Base-by-base conservation (phyloP, 495 filamentous ascomycete genomes). In the Neurospora terricola region DNA sequence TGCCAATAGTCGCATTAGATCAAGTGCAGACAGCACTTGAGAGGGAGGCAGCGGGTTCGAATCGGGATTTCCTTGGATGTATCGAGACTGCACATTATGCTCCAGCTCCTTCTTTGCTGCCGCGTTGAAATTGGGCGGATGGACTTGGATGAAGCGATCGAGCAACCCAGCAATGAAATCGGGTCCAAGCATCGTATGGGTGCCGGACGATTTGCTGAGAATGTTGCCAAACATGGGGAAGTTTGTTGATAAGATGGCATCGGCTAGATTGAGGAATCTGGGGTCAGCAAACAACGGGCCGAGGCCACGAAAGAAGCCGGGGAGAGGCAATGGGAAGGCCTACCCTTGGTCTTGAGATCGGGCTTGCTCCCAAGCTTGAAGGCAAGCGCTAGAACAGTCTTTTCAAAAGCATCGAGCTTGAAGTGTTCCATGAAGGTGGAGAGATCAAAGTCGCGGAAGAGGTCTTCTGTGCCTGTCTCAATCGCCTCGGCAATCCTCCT, bases 351-450 rank as follows among this genome's bases (percentile, higher is more conserved):
- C 76, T 93, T 91, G 70, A 98, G 84, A 81, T 97, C 94, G 69
- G 88, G 82, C 77, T 91, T 93, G 72, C 87, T 87, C 9, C 89
- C 91, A 40, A 90, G 88, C 81, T 94, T 96, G 78, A 96, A 96
- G 5, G 95, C 93, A 68, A 97, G 84, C 36, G 94, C 93, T 59
- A 99, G 86, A n/a, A 95, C 86, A 21, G 92, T 91, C 85, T 96
- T 97, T 77, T 93, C 87, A 18, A 97, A 77, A 10, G 93, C 89
- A 81, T 97, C 93, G 40, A 99, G 86, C 74, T 94, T 91, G 85
- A 98, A 98, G 79, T 97, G 94, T 70, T 94, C 91, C 85, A 97
- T 88, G 77, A 99, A 98, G 5, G 90, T 92, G 5, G 93, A 91
- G 12, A 98, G 86, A 78, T 98, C 94, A 75, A 98, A 97, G 78